phyloP scores from a whole-genome alignment of 768 basidiomycete genomes.

The Polyporus arcularius region DNA sequence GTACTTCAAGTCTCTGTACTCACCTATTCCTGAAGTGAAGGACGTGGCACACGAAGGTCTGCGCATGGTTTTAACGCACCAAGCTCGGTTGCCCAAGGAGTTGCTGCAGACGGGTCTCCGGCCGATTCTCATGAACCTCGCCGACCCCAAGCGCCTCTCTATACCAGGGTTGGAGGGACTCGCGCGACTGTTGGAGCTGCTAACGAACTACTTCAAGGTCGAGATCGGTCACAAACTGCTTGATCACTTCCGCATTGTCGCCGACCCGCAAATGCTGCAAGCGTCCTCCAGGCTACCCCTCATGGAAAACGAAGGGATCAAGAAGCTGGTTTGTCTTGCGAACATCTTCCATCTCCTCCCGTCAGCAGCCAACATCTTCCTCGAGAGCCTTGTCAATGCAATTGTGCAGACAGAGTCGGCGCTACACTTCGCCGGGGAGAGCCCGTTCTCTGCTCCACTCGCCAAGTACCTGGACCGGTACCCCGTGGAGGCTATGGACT shows the following conservation, averaged over 20 bases:
- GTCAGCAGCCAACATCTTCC: slow-evolving; percentile 88
- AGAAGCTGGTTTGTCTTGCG: slow-evolving; percentile 90
- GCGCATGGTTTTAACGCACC: slow-evolving; percentile 83
- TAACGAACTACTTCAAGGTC: slow-evolving; percentile 99
- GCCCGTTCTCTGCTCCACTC: slow-evolving; percentile 91
- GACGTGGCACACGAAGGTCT: slow-evolving; percentile 94
- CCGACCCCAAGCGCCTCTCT: slow-evolving; percentile 92
- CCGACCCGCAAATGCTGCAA: slow-evolving; percentile 83
- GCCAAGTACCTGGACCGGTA: slow-evolving; percentile 92
- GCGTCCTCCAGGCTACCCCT: slow-evolving; percentile 79
- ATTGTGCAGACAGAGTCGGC: slow-evolving; percentile 91
- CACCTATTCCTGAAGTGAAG: slow-evolving; percentile 86
- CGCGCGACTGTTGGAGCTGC: slow-evolving; percentile 86
- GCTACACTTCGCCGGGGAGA: slow-evolving; percentile 86
- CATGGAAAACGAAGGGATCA: slow-evolving; percentile 87
- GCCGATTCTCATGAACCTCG: slow-evolving; percentile 96
- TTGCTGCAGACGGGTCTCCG: slow-evolving; percentile 92
- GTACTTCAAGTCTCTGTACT: slow-evolving; percentile 98
- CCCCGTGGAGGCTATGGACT: slow-evolving; percentile 80
- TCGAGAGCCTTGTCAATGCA: slow-evolving; percentile 82
- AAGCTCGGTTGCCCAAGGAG: slow-evolving; percentile 91
- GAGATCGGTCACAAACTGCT: slow-evolving; percentile 97
- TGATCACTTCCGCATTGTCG: slow-evolving; percentile 92
- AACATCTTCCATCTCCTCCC: slow-evolving; percentile 98
- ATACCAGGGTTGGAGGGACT: slow-evolving; percentile 92